phyloP scores from a whole-genome alignment of 2,329 filamentous ascomycete genomes.

The Knoxdaviesia capensis region DNA sequence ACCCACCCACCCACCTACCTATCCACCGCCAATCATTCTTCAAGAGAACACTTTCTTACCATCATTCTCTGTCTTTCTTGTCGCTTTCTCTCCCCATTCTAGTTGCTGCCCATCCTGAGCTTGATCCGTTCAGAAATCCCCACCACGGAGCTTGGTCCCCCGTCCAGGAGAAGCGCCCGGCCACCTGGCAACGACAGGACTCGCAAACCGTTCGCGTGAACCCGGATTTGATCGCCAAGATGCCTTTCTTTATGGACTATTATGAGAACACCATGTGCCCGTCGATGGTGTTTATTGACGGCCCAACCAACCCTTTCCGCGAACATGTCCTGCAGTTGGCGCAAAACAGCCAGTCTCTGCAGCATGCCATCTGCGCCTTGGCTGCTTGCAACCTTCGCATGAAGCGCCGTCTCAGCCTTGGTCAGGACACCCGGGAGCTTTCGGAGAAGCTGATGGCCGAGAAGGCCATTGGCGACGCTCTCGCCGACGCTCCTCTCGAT shows the following conservation, averaged over 20 bases:
- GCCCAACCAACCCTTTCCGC: conserved; percentile 67
- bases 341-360: conserved; percentile 59
- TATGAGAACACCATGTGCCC: conserved; percentile 86
- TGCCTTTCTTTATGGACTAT: conserved; percentile 82
- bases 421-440: conserved; percentile 32
- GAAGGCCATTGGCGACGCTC: conserved; percentile 22
- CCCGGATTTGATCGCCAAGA: conserved; percentile 50
- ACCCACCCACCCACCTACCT: no score
- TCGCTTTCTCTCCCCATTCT: no score
- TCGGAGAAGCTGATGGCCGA: conserved; percentile 25
- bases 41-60: no score
- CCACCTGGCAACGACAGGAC: no score
- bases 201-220: conserved; percentile 32
- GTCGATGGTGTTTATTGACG: conserved; percentile 80
- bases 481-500: conserved; percentile 26
- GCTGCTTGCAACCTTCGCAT: conserved; percentile 81
- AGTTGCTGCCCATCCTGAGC: no score
- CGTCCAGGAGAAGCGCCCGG: no score
- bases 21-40: no score
- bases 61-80: no score
- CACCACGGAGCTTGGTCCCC: no score
- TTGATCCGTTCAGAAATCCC: conserved; percentile 31
- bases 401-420: conserved; percentile 47
- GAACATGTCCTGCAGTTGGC: conserved; percentile 66
- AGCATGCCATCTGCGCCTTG: conserved; percentile 79